Percentiles rank a stretch among this genome's conserved stretches.
Evolutionary conservation across 192 early-diverging fungal genomes (phyloP).

Genomic region (Umbelopsis ramanniana): DNA sequence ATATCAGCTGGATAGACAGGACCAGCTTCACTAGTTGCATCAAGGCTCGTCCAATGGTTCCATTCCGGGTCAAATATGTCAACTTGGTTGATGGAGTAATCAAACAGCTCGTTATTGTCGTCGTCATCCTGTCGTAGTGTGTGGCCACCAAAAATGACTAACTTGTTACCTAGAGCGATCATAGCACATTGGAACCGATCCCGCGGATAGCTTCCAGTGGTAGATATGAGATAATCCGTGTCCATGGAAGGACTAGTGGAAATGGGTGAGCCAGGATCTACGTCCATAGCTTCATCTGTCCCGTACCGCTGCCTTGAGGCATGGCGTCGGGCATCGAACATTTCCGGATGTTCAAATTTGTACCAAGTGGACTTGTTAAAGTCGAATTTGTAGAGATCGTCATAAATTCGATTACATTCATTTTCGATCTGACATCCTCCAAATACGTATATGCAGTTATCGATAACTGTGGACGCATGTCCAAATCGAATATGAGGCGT

Average conservation of each 20-base stretch:
- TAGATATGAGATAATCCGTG: constrained; percentile 19
- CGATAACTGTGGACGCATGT: constrained; percentile 28
- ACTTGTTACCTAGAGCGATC: constrained; percentile 28
- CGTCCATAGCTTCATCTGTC: not conserved
- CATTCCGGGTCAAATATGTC: constrained; percentile 28
- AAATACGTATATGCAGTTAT: constrained; percentile 31
- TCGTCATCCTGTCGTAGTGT: constrained; percentile 34
- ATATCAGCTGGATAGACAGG: constrained; percentile 30
- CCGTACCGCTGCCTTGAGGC: not conserved
- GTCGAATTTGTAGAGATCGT: constrained; percentile 38
- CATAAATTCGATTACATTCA: constrained; percentile 35
- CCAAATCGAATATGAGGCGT: constrained; percentile 41
- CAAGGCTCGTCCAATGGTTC: constrained; percentile 23
- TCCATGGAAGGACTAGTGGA: not conserved
- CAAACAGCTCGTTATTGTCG: constrained; percentile 28
- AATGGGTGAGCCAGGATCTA: not conserved
- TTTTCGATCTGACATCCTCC: constrained; percentile 40
- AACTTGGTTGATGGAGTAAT: constrained; percentile 30
- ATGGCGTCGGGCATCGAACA: constrained; percentile 19
- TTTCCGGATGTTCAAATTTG: constrained; percentile 42
- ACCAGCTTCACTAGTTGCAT: constrained; percentile 1
- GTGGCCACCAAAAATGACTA: constrained; percentile 40
- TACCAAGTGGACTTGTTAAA: constrained; percentile 37
- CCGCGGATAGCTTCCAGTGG: constrained; percentile 28
- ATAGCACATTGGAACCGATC: constrained; percentile 38